A percentile compares a stretch with the other conserved stretches of the same genome.
Conservation (phyloP, 306 rosid species). For the Phaseolus lunatus region DNA sequence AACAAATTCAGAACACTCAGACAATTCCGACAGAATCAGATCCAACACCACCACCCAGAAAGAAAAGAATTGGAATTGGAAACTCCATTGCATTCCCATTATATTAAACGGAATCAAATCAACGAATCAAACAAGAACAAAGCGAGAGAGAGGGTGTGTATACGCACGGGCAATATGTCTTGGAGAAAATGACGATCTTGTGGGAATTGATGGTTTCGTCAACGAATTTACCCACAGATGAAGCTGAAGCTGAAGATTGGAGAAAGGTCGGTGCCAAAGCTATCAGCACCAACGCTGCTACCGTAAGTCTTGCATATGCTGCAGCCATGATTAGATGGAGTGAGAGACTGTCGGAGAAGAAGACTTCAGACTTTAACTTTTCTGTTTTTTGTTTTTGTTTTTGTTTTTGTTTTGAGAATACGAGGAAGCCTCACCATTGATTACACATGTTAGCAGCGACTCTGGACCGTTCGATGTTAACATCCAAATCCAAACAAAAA, state of each 20-base stretch:
- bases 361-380: background rate
- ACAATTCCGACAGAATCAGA: background rate
- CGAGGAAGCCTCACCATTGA: conserved; percentile 33
- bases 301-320: conserved; percentile 36
- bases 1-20: background rate
- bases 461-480: conserved; percentile 18
- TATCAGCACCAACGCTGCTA: conserved; percentile 42
- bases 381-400: background rate
- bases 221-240: conserved; percentile 63
- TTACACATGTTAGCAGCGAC: background rate
- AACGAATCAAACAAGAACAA: background rate
- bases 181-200: conserved; percentile 89
- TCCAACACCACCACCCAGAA: conserved; percentile 22
- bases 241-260: conserved; percentile 30
- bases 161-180: conserved; percentile 91
- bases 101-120: background rate
- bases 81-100: background rate
- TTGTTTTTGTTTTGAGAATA: background rate
- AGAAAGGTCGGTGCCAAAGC: conserved; percentile 52
- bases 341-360: background rate
- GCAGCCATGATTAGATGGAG: conserved; percentile 36
- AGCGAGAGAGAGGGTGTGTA: background rate
- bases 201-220: conserved; percentile 74
- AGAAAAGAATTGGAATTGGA: background rate
- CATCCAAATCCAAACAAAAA: no score